Evolutionary conservation across 2,329 filamentous ascomycete species (phyloP).

Genomic region (Pyrenochaeta sp.): DNA sequence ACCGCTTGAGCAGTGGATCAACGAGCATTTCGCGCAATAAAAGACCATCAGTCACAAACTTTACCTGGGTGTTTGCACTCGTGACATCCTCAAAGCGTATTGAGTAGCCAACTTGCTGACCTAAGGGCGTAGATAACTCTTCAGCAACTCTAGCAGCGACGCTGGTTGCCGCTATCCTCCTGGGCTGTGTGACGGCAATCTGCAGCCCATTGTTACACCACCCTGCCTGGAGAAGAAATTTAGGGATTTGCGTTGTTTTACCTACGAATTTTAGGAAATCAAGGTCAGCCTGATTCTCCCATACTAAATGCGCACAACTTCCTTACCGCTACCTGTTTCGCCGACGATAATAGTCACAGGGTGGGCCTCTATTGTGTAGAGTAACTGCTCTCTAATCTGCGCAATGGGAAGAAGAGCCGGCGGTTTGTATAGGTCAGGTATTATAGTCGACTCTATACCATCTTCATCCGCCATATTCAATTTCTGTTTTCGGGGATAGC

Average conservation of each 20-base stretch:
- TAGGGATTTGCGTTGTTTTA: constrained; percentile 95
- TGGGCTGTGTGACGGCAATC: constrained; percentile 81
- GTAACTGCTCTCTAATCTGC: constrained; percentile 77
- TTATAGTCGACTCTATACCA: constrained; percentile 61
- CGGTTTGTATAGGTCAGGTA: constrained; percentile 87
- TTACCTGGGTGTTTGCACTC: constrained; percentile 84
- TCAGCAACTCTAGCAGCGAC: constrained; percentile 70
- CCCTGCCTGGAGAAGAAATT: constrained; percentile 86
- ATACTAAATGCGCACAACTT: background rate
- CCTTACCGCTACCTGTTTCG: constrained; percentile 77
- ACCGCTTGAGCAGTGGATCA: constrained; percentile 87
- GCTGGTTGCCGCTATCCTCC: constrained; percentile 24
- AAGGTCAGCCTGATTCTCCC: background rate
- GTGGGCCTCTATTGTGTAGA: constrained; percentile 86
- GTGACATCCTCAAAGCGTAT: constrained; percentile 93
- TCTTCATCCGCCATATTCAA: constrained; percentile 45
- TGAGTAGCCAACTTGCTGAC: constrained; percentile 87
- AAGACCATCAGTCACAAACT: constrained; percentile 94
- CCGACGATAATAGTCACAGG: constrained; percentile 90
- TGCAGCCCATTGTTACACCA: constrained; percentile 86
- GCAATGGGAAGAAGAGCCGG: constrained; percentile 85
- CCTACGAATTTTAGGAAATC: constrained; percentile 56
- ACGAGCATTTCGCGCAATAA: constrained; percentile 91
- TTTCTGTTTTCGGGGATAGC: background rate
- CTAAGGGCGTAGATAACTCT: constrained; percentile 84